Conservation (phyloP, 208 protist genomes). For the Zelonia costaricensis region DNA sequence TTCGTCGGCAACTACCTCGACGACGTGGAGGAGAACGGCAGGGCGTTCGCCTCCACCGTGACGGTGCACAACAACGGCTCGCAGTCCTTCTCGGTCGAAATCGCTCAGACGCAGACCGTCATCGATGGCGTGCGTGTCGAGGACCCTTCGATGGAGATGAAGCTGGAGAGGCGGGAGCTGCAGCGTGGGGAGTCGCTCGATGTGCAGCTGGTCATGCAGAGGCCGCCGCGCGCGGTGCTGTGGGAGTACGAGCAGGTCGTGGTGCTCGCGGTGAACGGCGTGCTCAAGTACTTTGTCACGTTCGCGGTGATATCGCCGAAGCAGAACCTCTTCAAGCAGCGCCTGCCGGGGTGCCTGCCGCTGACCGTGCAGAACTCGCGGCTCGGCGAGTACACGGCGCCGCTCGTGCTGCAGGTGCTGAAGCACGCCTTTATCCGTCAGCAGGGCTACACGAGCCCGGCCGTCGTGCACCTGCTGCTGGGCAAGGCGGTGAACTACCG, state of each 20-base stretch:
- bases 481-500: constrained; percentile 59
- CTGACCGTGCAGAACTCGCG: constrained; percentile 68
- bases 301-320: constrained; percentile 66
- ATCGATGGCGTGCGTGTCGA: constrained; percentile 66
- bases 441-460: constrained; percentile 58
- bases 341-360: constrained; percentile 67
- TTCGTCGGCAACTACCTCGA: constrained; percentile 50
- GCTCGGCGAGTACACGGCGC: constrained; percentile 69
- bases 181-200: constrained; percentile 60
- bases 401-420: constrained; percentile 80
- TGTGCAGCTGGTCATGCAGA: constrained; percentile 47
- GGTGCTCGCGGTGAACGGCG: constrained; percentile 66
- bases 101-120: constrained; percentile 72
- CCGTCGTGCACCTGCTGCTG: constrained; percentile 54
- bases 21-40: constrained; percentile 26
- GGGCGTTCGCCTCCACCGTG: constrained; percentile 48
- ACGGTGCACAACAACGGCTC: constrained; percentile 63
- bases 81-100: constrained; percentile 39
- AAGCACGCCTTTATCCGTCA: constrained; percentile 80
- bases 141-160: constrained; percentile 50
- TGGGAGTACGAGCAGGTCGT: constrained; percentile 73
- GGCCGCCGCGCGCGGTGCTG: constrained; percentile 42
- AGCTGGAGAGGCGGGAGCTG: constrained; percentile 48
- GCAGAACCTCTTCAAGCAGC: constrained; percentile 56
- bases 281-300: constrained; percentile 72